Percentiles rank a stretch among this genome's conserved stretches.
These are phyloP conservation scores for Camelina sativa DNA, from an alignment of 345 rosid species.

Conservation along the genomic window DNA sequence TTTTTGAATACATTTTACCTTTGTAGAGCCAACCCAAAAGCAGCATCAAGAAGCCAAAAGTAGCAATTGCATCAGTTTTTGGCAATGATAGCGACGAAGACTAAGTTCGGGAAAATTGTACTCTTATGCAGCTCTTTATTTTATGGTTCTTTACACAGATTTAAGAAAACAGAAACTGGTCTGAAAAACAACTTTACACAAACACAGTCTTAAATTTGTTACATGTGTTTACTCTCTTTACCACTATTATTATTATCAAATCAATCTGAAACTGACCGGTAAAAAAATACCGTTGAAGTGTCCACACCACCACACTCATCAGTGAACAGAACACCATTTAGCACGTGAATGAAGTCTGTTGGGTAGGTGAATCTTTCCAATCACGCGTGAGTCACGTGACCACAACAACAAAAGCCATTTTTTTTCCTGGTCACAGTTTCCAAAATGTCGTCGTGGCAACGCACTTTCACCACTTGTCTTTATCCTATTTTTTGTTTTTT, in stretches of 20 bases:
- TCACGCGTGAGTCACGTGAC: slow-evolving; percentile 44
- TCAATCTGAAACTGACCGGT: not conserved
- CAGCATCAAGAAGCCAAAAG: slow-evolving; percentile 71
- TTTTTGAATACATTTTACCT: not conserved
- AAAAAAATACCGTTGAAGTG: slow-evolving; percentile 4
- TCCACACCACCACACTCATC: not conserved
- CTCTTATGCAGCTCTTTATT: slow-evolving; percentile 6
- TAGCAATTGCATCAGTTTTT: slow-evolving; percentile 70
- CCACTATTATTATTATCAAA: too few species aligned
- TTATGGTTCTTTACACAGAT: not conserved
- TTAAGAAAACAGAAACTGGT: not conserved
- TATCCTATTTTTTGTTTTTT: slow-evolving; percentile 8
- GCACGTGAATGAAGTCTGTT: slow-evolving; percentile 33
- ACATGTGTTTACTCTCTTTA: not conserved
- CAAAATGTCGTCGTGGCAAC: slow-evolving; percentile 38
- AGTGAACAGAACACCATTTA: not conserved
- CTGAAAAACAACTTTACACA: too few species aligned
- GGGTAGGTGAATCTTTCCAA: slow-evolving; percentile 14
- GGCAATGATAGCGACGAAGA: slow-evolving; percentile 84
- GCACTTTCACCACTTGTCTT: slow-evolving; percentile 44
- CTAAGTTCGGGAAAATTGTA: slow-evolving; percentile 27
- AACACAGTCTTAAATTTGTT: not conserved
- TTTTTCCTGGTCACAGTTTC: not conserved
- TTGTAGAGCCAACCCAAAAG: slow-evolving; percentile 55
- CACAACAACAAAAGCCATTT: not conserved